Evolutionary conservation across 2,329 filamentous ascomycete species (phyloP), one percentile per base, ranked within the genome.

Genomic region (Verticillium nubilum): DNA sequence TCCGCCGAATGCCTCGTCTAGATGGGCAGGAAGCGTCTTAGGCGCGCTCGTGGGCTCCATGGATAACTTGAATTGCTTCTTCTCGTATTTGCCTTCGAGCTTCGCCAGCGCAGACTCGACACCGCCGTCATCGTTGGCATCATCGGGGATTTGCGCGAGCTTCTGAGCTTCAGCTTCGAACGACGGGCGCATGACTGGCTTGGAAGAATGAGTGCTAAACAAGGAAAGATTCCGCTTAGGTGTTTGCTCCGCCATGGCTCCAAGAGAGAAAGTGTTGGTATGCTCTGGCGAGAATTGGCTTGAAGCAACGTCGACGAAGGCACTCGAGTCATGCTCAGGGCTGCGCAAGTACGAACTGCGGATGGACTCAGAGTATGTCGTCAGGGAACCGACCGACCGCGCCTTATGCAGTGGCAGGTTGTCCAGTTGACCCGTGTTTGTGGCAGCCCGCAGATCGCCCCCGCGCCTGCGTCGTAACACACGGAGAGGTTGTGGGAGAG

Each of bases 51-150:
- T 59, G 10, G 73, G 72, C 52, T 77, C 75, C 62, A 78, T 76
- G 15, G 74, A 78, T 13, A 77, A 68, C 57, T 73, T 76, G 28
- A 71, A 70, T 0, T 71, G 63, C 66, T 73, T 84, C 65, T 81
- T 86, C 69, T 88, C 83, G 66, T 88, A 95, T 65, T 86, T 94
- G 10, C 95, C 95, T 76, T 99, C 95, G 0, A 99, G 81, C 68
- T 98, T 99, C 66, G 93, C 76, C 56, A 99, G 73, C 0, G 95
- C 91, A n/a, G 93, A 92, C 69, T 98, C 95, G 27, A 98, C 87
- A 13, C 94, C 94, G 6, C 92, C 92, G 68, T 96, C 91, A 53
- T 89, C 88, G 62, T 87, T 83, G 17, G 78, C 71, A 37, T 96
- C 91, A 68, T 97, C 93, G 0, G 94, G 92, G 27, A 98, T 91